Evolutionary conservation across 129 eudicot species (phyloP).

Genomic region (Flaveria sonorensis): DNA sequence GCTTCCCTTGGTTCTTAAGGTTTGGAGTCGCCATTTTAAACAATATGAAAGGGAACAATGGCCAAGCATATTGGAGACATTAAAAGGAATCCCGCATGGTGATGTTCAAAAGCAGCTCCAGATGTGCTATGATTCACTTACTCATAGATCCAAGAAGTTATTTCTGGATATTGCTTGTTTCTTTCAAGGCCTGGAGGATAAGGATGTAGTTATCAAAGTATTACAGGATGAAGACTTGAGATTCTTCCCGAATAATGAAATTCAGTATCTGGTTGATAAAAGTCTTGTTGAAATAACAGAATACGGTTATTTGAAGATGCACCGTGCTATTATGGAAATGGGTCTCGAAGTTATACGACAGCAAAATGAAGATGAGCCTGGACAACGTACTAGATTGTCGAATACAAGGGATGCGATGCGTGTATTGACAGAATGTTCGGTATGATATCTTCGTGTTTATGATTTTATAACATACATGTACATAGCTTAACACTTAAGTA

Average conservation of each 20-base stretch:
- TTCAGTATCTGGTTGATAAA: conserved; percentile 18
- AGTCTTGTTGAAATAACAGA: conserved; percentile 4
- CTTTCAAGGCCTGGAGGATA: conserved; percentile 14
- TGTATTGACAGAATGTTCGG: conserved; percentile 18
- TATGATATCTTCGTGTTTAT: not conserved
- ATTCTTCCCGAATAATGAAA: conserved; percentile 22
- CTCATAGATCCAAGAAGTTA: conserved; percentile 19
- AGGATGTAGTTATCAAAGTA: conserved; percentile 10
- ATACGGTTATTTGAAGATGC: not conserved
- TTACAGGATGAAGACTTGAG: conserved; percentile 28
- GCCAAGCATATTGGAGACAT: conserved; percentile 13
- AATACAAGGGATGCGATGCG: conserved; percentile 2
- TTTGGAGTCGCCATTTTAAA: conserved; percentile 28
- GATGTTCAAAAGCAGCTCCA: conserved; percentile 25
- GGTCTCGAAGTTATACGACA: conserved; percentile 31
- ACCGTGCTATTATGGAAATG: conserved; percentile 24
- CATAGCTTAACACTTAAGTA: not conserved
- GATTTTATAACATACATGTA: not conserved
- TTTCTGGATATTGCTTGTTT: conserved; percentile 34
- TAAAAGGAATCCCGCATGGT: conserved; percentile 27
- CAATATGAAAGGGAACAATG: conserved; percentile 12
- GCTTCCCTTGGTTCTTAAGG: conserved; percentile 33
- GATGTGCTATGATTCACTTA: conserved; percentile 31
- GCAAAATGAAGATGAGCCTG: conserved; percentile 32
- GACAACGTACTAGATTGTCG: conserved; percentile 26